Evolutionary conservation across 2,329 filamentous ascomycete genomes (phyloP).

Genomic region (Diatrype stigma): DNA sequence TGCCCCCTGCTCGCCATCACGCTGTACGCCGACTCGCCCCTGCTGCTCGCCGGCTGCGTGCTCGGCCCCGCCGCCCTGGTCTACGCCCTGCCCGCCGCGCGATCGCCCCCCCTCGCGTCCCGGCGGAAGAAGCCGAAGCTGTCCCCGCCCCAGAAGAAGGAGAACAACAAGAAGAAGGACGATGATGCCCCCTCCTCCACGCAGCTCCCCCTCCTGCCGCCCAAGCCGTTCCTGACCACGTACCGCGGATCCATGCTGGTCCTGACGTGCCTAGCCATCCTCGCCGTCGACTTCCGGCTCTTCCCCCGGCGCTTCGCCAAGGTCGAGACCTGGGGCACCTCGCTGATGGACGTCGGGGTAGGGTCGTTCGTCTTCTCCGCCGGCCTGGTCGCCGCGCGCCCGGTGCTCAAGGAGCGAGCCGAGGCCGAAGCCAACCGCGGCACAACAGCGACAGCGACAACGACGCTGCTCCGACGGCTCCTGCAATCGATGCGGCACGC

Average conservation of each 20-base stretch:
- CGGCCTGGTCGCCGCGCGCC: conserved; percentile 82
- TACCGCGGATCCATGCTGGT: conserved; percentile 92
- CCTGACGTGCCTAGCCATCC: conserved; percentile 81
- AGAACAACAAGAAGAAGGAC: no score
- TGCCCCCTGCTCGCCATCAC: conserved; percentile 82
- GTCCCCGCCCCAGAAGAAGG: conserved; percentile 39
- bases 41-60: conserved; percentile 71
- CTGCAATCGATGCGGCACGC: conserved; percentile 71
- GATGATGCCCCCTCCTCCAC: no score
- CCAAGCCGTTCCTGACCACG: conserved; percentile 87
- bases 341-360: conserved; percentile 97
- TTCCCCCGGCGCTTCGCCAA: conserved; percentile 96
- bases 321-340: conserved; percentile 98
- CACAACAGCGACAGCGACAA: no score
- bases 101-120: no score
- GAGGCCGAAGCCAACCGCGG: conserved; percentile 42
- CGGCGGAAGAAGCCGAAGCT: conserved; percentile 48
- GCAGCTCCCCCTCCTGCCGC: conserved; percentile 56
- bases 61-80: conserved; percentile 66
- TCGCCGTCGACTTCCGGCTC: conserved; percentile 92
- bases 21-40: conserved; percentile 70
- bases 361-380: conserved; percentile 96
- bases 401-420: conserved; percentile 67
- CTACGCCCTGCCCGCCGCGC: conserved; percentile 49
- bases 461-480: conserved; percentile 58